Evolutionary conservation across 2,329 filamentous ascomycete genomes (phyloP).

Genomic region (Calonectria honghensis): DNA sequence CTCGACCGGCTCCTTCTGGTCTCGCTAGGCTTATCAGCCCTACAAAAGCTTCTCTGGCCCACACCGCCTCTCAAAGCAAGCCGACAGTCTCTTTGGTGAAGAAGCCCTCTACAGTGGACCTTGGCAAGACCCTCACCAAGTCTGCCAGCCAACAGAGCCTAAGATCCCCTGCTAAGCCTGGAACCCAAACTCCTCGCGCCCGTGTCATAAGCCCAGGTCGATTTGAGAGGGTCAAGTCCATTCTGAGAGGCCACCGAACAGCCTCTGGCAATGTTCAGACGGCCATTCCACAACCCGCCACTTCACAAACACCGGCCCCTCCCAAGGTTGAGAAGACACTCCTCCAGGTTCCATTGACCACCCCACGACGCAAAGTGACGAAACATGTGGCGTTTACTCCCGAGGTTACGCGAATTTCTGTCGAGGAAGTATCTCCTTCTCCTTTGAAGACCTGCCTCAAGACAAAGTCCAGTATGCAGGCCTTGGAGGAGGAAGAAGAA

Average conservation of each 20-base stretch:
- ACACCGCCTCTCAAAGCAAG: conserved; percentile 58
- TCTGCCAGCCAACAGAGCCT: conserved; percentile 71
- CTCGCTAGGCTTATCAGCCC: conserved; percentile 81
- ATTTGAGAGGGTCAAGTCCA: conserved; percentile 75
- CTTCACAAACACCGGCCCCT: conserved; percentile 69
- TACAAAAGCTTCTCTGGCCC: conserved; percentile 83
- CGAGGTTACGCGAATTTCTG: conserved; percentile 72
- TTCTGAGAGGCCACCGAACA: conserved; percentile 67
- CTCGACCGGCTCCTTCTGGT: conserved; percentile 66
- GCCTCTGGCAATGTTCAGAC: conserved; percentile 64
- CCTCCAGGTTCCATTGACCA: conserved; percentile 73
- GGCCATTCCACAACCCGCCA: conserved; percentile 67
- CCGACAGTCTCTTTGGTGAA: conserved; percentile 59
- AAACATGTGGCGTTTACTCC: conserved; percentile 90
- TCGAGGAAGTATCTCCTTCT: conserved; percentile 72
- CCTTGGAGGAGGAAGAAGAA: conserved; percentile 46
- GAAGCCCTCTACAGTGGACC: conserved; percentile 65
- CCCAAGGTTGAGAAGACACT: conserved; percentile 70
- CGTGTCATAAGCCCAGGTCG: conserved; percentile 69
- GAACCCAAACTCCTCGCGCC: conserved; percentile 56
- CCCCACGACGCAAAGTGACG: conserved; percentile 78
- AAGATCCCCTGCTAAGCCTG: conserved; percentile 55
- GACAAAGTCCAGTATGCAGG: conserved; percentile 58
- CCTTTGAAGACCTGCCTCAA: conserved; percentile 72
- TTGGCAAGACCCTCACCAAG: conserved; percentile 65